Percentiles rank a stretch among this genome's conserved stretches.
These are phyloP conservation scores for Populus trichocarpa DNA, from an alignment of 441 rosid species.

Conservation along the genomic window DNA sequence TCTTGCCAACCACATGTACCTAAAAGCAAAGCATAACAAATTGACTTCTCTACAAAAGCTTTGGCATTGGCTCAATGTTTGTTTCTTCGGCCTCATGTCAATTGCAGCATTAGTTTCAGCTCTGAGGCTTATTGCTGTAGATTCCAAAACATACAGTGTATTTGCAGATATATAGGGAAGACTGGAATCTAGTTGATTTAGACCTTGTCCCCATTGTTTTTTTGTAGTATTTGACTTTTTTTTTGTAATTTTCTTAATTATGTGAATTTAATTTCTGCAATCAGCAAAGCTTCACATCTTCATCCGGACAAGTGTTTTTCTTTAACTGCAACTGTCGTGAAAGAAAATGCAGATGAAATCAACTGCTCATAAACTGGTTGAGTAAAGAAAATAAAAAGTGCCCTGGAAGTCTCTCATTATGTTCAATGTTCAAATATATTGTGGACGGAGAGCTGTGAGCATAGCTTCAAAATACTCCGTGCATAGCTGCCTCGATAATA, in stretches of 20 bases:
- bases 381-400: no score
- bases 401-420: background rate
- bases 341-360: background rate
- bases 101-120: conserved; percentile 67
- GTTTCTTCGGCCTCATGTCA: conserved; percentile 59
- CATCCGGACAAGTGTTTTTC: background rate
- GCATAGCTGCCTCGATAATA: background rate
- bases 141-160: conserved; percentile 70
- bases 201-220: background rate
- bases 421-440: background rate
- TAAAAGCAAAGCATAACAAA: conserved; percentile 52
- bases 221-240: background rate
- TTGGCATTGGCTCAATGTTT: conserved; percentile 89
- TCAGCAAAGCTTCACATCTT: background rate
- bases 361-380: background rate
- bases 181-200: background rate
- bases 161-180: conserved; percentile 69
- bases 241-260: background rate
- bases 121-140: conserved; percentile 62
- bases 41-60: conserved; percentile 40
- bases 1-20: conserved; percentile 86
- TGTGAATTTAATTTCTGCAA: background rate
- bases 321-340: background rate
- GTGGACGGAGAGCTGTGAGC: background rate
- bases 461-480: background rate